Evolutionary conservation across 2,329 filamentous ascomycete genomes (phyloP), one percentile per base, ranked within the genome.

Genomic region (Penicillium sp.): DNA sequence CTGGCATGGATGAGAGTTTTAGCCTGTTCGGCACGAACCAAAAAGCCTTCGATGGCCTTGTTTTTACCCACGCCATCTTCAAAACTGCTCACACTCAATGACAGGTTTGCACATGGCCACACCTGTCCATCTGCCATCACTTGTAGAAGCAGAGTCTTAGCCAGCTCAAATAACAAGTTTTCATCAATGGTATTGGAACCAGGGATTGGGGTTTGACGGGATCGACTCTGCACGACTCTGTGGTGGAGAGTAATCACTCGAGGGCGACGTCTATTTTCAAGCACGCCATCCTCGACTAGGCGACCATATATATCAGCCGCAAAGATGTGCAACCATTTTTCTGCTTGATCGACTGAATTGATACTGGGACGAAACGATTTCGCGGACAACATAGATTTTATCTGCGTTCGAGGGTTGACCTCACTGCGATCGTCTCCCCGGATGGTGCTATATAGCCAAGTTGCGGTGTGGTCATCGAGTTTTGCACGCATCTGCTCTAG

Each of bases 311-410:
- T 96, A 72, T 99, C 95, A 1, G 92, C 91, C 4, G 85, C 87
- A 72, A 98, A 98, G 54, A 99, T 97, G 11, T 88, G 84, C 39
- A 99, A 80, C 95, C 95, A 99, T 59, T 87, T 88, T 25, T 85
- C 80, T 1, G 88, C 93, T 72, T 96, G 91, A 23, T 95, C 91
- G 19, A 85, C 78, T 2, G 82, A 88, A 64, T 87, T 90, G 70
- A 98, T 93, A 55, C 83, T 86, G 0, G 95, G 95, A 26, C 91
- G 84, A 69, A 99, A 99, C 0, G 92, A 96, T 72, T 99, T 99
- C 21, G 95, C 93, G 1, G 92, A 97, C 14, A 98, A 81, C 93
- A 99, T 98, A 16, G 90, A 95, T 73, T 98, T 97, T 78, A 97
- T 96, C 69, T 95, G 91, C 1, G 92, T 96, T 51, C 93, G 83